Percentiles rank a stretch among this genome's conserved stretches.
phyloP scores from a whole-genome alignment of 2,329 filamentous ascomycete species.

The Alternaria infectoria region DNA sequence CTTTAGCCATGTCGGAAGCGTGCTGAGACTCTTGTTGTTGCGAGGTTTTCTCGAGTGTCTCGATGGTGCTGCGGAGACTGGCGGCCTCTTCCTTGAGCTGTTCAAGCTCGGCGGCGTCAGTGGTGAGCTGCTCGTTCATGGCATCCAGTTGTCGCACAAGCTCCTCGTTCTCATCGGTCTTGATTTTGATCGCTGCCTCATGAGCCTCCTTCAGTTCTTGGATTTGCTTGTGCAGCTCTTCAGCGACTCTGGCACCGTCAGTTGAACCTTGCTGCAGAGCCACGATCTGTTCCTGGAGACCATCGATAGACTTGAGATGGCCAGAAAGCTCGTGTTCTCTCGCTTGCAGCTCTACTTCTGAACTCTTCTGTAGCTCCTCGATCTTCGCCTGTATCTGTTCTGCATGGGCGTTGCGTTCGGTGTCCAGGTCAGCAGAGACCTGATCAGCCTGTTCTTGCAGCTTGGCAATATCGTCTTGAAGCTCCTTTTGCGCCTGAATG shows the following conservation, averaged over 20 bases:
- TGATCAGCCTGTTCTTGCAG: slow-evolving; percentile 42
- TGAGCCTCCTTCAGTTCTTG: slow-evolving; percentile 39
- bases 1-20: slow-evolving; percentile 27
- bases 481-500: slow-evolving; percentile 28
- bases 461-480: slow-evolving; percentile 33
- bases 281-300: slow-evolving; percentile 42
- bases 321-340: slow-evolving; percentile 40
- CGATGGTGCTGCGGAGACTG: slow-evolving; percentile 39
- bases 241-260: slow-evolving; percentile 37
- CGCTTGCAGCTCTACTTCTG: slow-evolving; percentile 26
- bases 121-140: slow-evolving; percentile 42
- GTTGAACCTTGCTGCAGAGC: slow-evolving; percentile 43
- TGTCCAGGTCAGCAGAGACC: slow-evolving; percentile 33
- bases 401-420: slow-evolving; percentile 35
- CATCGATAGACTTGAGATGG: slow-evolving; percentile 41
- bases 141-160: slow-evolving; percentile 42
- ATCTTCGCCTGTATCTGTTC: slow-evolving; percentile 35
- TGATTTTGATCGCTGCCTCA: slow-evolving; percentile 37
- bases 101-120: slow-evolving; percentile 36
- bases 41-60: slow-evolving; percentile 39
- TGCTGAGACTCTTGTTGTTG: slow-evolving; percentile 37
- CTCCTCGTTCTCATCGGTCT: slow-evolving; percentile 41
- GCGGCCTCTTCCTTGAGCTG: slow-evolving; percentile 37
- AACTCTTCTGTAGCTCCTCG: slow-evolving; percentile 35
- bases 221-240: slow-evolving; percentile 42